Evolutionary conservation across 139 green algal species (phyloP), one percentile per base, ranked within the genome.

Genomic region (Micromonas commoda): DNA sequence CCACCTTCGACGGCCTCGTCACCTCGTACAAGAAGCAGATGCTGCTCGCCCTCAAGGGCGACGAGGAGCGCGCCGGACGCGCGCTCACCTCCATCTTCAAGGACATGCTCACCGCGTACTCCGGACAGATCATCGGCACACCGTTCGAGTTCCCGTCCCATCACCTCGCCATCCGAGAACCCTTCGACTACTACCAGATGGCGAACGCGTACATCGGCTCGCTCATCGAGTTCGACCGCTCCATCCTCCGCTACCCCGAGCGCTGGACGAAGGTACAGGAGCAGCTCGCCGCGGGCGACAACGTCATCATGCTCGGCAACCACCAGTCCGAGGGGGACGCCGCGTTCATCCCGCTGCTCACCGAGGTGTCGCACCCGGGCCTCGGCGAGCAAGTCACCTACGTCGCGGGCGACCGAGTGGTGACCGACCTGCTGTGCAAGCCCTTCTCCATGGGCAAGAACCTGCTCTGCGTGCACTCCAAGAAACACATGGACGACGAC

Each of bases 381-480:
- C 13, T 78, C 19, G 72, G 72, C 26, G 33, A 78, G 33, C n/a
- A 81, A 32, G 32, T 88, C 29, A 93, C 91, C 45, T 97, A 97
- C 72, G 86, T 94, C 1, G 89, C 90, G 0, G 91, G 95, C 39
- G 95, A 98, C 83, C 87, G 95, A 5, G 95, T 98, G 67, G 91
- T 99, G 23, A 92, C 88, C 0, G 96, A 99, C 77, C 82, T 93
- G 1, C 84, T 99, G 82, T 97, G 90, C 89, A 97, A 96, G 76
- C 96, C 96, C 45, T 99, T 99, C 91, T 95, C 87, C 80, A 98
- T 99, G 94, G 95, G 95, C 34, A 90, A 96, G 80, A 99, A 99
- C 88, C 89, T 99, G 23, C 97, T 98, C 75, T 99, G 96, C 83
- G 93, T 99, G 61, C 89, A 98, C 86, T 96, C 89, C 66, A 98